Percentiles rank a stretch among this genome's conserved stretches.
phyloP scores from a whole-genome alignment of 2,329 filamentous ascomycete genomes.

The Fusarium sp. region DNA sequence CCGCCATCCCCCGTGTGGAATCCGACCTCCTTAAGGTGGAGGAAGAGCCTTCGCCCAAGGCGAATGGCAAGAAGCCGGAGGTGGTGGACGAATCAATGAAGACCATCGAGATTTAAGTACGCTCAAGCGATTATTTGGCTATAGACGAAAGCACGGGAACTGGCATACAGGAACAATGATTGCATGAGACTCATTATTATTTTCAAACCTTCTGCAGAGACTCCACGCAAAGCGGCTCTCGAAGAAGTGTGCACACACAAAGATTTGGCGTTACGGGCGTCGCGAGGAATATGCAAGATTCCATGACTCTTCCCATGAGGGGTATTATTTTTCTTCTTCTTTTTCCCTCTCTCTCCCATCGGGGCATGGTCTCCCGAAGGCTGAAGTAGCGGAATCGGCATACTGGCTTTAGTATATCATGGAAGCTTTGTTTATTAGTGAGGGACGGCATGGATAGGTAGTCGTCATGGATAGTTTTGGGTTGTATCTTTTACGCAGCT shows the following conservation, averaged over 20 bases:
- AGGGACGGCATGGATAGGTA: constrained; percentile 15
- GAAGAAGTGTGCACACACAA: constrained; percentile 37
- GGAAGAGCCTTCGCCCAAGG: constrained; percentile 25
- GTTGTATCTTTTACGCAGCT: constrained; percentile 15
- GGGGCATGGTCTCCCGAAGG: background rate
- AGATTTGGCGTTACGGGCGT: constrained; percentile 45
- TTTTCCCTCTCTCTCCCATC: constrained; percentile 19
- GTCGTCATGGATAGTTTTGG: constrained; percentile 8
- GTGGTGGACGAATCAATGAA: constrained; percentile 66
- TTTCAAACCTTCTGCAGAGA: constrained; percentile 54
- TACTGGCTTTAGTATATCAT: constrained; percentile 34
- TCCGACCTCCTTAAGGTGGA: constrained; percentile 50
- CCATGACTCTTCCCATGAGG: constrained; percentile 36
- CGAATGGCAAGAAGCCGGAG: constrained; percentile 58
- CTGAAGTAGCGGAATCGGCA: constrained; percentile 27
- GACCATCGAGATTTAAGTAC: constrained; percentile 67
- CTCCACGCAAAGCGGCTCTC: constrained; percentile 38
- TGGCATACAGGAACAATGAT: constrained; percentile 45
- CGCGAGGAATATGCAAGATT: constrained; percentile 43
- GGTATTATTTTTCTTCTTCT: constrained; percentile 23
- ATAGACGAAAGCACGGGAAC: constrained; percentile 41
- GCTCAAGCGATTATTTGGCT: constrained; percentile 26
- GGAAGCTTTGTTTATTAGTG: constrained; percentile 27
- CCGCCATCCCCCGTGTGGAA: constrained; percentile 50
- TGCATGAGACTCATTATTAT: constrained; percentile 45